Evolutionary conservation across 176 grass and related monocot species (phyloP).

Genomic region (Triticum timopheevii): DNA sequence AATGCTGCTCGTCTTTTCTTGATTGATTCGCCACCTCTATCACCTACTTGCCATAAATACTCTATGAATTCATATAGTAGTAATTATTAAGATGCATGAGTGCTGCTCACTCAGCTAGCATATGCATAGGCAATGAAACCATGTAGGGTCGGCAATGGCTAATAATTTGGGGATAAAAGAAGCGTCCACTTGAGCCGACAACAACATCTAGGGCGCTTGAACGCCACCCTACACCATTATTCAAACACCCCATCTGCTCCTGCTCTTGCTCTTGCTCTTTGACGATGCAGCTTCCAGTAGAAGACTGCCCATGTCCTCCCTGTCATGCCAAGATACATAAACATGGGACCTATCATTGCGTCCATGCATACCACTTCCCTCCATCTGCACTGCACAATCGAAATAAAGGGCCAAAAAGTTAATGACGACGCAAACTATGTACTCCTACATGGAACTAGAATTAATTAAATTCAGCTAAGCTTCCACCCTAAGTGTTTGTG

Average conservation of each 20-base stretch:
- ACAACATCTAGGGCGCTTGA: slow-evolving; percentile 53
- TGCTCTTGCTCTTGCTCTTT: background rate
- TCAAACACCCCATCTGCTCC: slow-evolving; percentile 39
- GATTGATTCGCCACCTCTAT: too few species aligned
- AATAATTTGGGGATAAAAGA: background rate
- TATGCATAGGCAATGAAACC: background rate
- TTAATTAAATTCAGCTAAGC: too few species aligned
- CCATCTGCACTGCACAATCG: background rate
- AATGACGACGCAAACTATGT: too few species aligned
- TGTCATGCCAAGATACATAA: slow-evolving; percentile 47
- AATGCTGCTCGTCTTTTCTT: too few species aligned
- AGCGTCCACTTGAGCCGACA: slow-evolving; percentile 40
- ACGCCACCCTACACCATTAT: slow-evolving; percentile 48
- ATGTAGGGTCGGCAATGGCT: slow-evolving; percentile 3
- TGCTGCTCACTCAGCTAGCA: background rate
- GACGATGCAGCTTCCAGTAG: slow-evolving; percentile 35
- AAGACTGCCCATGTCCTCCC: slow-evolving; percentile 36
- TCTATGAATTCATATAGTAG: too few species aligned
- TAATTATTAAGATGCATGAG: too few species aligned
- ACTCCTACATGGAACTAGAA: too few species aligned
- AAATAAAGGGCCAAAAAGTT: too few species aligned
- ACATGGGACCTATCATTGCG: slow-evolving; percentile 45
- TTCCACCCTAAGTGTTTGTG: too few species aligned
- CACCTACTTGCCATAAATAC: too few species aligned
- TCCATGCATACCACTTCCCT: slow-evolving; percentile 19